phyloP scores from a whole-genome alignment of 106 monocot species.

The Dioscorea zingiberensis region DNA sequence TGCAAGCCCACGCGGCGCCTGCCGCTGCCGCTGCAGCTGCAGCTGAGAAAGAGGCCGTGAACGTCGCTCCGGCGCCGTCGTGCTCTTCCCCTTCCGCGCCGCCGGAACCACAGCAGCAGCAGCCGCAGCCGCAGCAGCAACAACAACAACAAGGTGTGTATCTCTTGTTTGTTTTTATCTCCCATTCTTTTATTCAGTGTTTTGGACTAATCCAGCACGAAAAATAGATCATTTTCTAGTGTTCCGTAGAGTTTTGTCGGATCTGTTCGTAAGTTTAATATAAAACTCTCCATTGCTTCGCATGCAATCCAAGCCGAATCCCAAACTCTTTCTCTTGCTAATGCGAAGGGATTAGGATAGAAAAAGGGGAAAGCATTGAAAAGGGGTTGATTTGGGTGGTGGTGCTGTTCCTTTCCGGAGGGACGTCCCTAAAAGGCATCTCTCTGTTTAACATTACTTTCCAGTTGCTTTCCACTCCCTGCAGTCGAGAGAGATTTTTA shows the following conservation, averaged over 20 bases:
- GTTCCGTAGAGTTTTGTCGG: neutral
- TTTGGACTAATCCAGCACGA: neutral
- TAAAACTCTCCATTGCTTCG: neutral
- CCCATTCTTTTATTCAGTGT: neutral
- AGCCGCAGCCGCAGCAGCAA: neutral
- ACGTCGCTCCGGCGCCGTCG: neutral
- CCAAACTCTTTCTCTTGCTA: neutral
- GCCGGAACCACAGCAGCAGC: conserved; percentile 1
- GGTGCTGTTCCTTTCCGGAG: neutral
- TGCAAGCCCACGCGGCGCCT: conserved; percentile 1
- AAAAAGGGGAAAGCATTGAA: neutral
- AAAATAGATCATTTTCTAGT: neutral
- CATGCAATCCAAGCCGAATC: neutral
- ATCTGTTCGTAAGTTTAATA: neutral
- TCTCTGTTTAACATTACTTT: neutral
- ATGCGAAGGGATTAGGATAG: neutral
- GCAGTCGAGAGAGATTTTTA: conserved; percentile 3
- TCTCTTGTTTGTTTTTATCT: neutral
- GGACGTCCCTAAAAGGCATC: neutral
- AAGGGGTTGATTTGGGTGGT: neutral
- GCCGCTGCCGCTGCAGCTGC: neutral
- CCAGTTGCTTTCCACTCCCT: neutral
- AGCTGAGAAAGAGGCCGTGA: conserved; percentile 1
- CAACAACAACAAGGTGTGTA: neutral
- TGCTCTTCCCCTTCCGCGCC: neutral